Base-by-base conservation (phyloP, 106 monocot species). In the Platanthera zijinensis region DNA sequence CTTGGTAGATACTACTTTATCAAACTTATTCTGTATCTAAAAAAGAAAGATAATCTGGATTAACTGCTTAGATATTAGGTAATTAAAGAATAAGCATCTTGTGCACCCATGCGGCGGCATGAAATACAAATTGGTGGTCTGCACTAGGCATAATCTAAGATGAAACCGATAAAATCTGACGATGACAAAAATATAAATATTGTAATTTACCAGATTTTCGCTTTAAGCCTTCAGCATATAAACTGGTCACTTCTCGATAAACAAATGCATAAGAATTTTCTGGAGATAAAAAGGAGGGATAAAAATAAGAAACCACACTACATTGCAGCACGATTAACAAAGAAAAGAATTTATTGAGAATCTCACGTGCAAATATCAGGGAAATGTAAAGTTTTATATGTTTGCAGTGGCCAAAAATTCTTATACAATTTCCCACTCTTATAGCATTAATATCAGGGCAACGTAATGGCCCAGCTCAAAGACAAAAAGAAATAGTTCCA, bases 261-360 rank as follows among this genome's bases (percentile, higher is more conserved):
- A 99, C 99, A 94, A 94, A 99, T 77, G 88, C 91, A 86, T 83
- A 99, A 70, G 92, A 82, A 57, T 70, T 85, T 50, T 85, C 99
- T 99, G 80, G 25, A 75, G 74, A 50, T 21, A 8, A 72, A 51
- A 61, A 72, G 51, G 21, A 72, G 72, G 51, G 8, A 8, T 30
- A 51, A 25, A 22, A 3, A 19, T 9, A 50, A 4, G 22, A 72
- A 22, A 49, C 6, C 17, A 5, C 5, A 48, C 7, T 8, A n/a
- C 6, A 71, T 48, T 71, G 48, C 17, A 6, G 30, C 71, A 48
- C 6, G 0, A 51, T 13, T 72, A 72, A 72, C 51, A 51, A 22
- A 72, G 1, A 72, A 10, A 21, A 3, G 3, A 39, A 39, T 39
- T 39, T 39, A 15, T 68, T 12, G 45, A 68, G 25, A 45, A 68